Base-by-base conservation (phyloP, 768 basidiomycete genomes). In the Macrolepiota albuminosa region DNA sequence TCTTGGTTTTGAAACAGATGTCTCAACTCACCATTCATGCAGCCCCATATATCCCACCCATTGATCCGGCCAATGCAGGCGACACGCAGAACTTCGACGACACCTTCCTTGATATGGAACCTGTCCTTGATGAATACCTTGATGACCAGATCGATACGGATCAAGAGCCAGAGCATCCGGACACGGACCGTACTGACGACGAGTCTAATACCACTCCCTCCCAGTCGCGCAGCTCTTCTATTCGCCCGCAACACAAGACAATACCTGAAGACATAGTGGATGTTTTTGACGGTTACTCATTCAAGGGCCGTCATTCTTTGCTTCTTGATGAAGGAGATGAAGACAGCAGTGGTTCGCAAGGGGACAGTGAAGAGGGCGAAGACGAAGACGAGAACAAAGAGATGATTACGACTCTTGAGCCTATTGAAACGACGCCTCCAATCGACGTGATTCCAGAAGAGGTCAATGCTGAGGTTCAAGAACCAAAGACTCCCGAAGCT, bases 1-100 rank as follows among this genome's bases (percentile, higher is more conserved):
- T 52, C 9, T 66, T 64, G 29, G 57, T 48, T 48, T 56, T 11
- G 39, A 52, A 18, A 36, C 39, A 33, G 21, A 36, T 52, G 14
- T 47, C 29, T 61, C 6, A 61, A 57, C 18, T 42, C 33, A 43
- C 45, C 61, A 58, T 31, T 56, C 58, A 18, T 61, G 31, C 64
- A 93, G 91, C 94, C 75, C 93, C 93, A 46, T 94, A 95, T 80
- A 93, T 94, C 69, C 93, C 93, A 16, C 89, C 89, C 34, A 92
- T 94, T 69, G 92, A 95, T 71, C 89, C 91, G 24, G 84, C 84
- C 46, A 93, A 96, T 74, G 95, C 95, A 61, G 87, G 88, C 67
- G 97, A 99, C 82, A 95, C 93, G 64, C 92, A 93, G 72, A 98
- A 98, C 75, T 99, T 98, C 72, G 96, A 98, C 72, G 92, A 95